Conservation (phyloP, 805 yeast species). For the Metschnikowia sp. region DNA sequence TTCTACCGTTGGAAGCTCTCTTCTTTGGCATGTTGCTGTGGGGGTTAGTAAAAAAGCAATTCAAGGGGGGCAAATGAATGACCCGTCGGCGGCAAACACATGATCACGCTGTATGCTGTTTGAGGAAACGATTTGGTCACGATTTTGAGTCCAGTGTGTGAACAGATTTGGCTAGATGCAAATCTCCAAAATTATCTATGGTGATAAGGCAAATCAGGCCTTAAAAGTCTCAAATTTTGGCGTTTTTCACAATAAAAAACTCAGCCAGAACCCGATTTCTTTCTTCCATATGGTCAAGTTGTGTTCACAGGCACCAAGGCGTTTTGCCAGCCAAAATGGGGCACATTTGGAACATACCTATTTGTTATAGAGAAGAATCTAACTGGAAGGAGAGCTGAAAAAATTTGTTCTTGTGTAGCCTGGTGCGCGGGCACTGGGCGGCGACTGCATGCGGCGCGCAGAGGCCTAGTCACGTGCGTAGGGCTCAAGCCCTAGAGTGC, state of each 20-base stretch:
- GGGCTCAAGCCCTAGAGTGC: background rate
- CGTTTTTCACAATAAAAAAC: no score
- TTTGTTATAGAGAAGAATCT: slow-evolving; percentile 17
- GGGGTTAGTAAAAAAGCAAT: slow-evolving; percentile 11
- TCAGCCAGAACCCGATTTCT: no score
- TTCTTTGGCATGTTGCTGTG: slow-evolving; percentile 90
- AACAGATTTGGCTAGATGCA: no score
- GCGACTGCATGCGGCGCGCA: background rate
- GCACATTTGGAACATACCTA: slow-evolving; percentile 16
- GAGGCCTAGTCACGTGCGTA: background rate
- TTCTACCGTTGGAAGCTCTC: slow-evolving; percentile 99
- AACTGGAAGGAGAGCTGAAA: slow-evolving; percentile 10
- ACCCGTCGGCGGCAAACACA: background rate
- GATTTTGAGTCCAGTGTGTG: no score
- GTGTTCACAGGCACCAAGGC: no score
- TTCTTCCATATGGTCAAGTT: no score
- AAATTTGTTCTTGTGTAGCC: slow-evolving; percentile 13
- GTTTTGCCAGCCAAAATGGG: background rate
- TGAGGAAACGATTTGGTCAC: no score
- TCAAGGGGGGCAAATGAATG: background rate
- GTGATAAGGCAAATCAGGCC: no score
- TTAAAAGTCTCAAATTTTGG: no score
- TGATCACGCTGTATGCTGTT: no score
- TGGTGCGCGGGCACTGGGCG: slow-evolving; percentile 16
- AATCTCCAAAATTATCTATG: no score